These are phyloP conservation scores for Paraconiothyrium sp. DNA, from an alignment of 2,329 filamentous ascomycete genomes.

Conservation along the genomic window DNA sequence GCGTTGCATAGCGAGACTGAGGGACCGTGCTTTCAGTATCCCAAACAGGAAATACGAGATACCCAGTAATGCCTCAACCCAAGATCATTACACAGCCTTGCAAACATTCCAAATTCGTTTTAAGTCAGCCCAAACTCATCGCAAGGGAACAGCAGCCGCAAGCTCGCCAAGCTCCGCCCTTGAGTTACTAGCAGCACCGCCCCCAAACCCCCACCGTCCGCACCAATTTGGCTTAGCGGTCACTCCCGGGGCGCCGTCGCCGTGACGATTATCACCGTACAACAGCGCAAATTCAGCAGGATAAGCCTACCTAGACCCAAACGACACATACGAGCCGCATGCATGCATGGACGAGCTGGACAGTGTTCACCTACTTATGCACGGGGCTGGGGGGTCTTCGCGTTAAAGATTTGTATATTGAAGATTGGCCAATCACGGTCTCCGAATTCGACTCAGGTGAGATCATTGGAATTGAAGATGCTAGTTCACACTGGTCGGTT, in stretches of 20 bases:
- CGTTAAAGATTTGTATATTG: background rate
- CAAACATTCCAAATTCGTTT: background rate
- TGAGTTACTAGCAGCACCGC: background rate
- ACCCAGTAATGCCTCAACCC: background rate
- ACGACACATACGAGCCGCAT: background rate
- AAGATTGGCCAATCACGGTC: background rate
- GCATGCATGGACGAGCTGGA: background rate
- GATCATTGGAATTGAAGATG: background rate
- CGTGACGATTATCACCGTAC: background rate
- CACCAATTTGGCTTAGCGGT: background rate
- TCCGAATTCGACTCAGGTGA: background rate
- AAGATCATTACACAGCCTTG: background rate
- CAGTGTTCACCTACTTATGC: background rate
- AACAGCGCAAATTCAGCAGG: background rate
- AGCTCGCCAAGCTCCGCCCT: conserved; percentile 1
- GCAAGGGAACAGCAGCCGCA: background rate
- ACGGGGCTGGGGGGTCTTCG: background rate
- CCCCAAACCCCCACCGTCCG: background rate
- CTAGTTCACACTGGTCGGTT: background rate
- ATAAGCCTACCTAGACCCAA: background rate
- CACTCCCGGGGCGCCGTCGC: background rate
- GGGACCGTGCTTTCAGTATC: background rate
- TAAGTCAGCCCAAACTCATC: background rate
- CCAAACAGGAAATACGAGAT: conserved; percentile 2
- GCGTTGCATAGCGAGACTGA: background rate